Conservation (phyloP, 2,329 filamentous ascomycete genomes). For the Fusarium paranaense region DNA sequence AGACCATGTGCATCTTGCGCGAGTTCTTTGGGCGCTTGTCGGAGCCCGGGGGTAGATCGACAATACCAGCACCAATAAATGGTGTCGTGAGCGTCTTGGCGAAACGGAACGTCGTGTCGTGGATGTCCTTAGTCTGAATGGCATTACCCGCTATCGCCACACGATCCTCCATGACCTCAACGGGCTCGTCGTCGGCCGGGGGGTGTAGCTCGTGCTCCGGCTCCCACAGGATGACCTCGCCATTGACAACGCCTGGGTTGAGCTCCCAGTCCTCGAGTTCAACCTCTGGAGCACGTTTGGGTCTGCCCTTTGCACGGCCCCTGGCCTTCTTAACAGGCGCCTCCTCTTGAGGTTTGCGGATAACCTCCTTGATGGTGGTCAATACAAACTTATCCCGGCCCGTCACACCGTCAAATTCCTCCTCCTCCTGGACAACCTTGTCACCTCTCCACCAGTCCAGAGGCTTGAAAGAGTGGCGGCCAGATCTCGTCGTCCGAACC, state of each 20-base stretch:
- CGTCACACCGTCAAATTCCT: slow-evolving; percentile 63
- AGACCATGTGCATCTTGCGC: slow-evolving; percentile 96
- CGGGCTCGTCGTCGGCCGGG: slow-evolving; percentile 65
- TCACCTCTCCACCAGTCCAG: slow-evolving; percentile 91
- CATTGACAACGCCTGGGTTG: slow-evolving; percentile 71
- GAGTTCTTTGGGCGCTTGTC: slow-evolving; percentile 93
- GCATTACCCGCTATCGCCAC: slow-evolving; percentile 67
- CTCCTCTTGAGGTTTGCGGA: slow-evolving; percentile 75
- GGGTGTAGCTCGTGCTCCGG: slow-evolving; percentile 65
- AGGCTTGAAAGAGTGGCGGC: slow-evolving; percentile 81
- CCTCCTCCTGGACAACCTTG: slow-evolving; percentile 75
- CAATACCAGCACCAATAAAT: slow-evolving; percentile 90
- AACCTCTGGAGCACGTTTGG: slow-evolving; percentile 56
- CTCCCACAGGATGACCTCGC: slow-evolving; percentile 74
- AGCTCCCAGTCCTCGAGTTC: slow-evolving; percentile 78
- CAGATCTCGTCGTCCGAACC: slow-evolving; percentile 75
- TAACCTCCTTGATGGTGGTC: slow-evolving; percentile 79
- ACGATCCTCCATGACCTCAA: slow-evolving; percentile 65
- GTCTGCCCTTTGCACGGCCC: slow-evolving; percentile 46
- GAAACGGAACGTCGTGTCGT: slow-evolving; percentile 82
- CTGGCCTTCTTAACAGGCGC: slow-evolving; percentile 43
- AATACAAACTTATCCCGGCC: slow-evolving; percentile 65
- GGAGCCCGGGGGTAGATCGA: slow-evolving; percentile 86
- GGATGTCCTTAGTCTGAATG: slow-evolving; percentile 69
- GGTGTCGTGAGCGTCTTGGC: slow-evolving; percentile 86